phyloP scores from a whole-genome alignment of 2,329 filamentous ascomycete genomes.

The Penicillium occitanis region DNA sequence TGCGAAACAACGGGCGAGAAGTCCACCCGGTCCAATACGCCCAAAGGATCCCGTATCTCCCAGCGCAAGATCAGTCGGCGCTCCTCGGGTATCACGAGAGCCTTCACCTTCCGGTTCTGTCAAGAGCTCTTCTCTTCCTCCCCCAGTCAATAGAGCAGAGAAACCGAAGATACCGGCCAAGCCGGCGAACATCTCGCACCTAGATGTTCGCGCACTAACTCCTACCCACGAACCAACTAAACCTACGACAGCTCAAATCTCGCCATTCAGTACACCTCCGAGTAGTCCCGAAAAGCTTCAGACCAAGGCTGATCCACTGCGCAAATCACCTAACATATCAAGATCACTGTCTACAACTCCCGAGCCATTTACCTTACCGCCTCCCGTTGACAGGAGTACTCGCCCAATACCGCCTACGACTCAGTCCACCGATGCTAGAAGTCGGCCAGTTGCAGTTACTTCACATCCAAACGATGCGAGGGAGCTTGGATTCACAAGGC shows the following conservation, averaged over 20 bases:
- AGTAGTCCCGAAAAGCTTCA: constrained; percentile 65
- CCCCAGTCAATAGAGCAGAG: constrained; percentile 75
- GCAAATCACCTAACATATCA: constrained; percentile 20
- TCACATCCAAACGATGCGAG: constrained; percentile 28
- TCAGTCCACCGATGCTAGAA: constrained; percentile 27
- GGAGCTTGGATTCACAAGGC: constrained; percentile 34
- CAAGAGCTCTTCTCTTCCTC: constrained; percentile 56
- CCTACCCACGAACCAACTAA: constrained; percentile 27
- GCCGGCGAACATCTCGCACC: constrained; percentile 34
- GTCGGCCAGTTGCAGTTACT: constrained; percentile 16
- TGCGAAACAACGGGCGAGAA: constrained; percentile 23
- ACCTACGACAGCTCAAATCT: constrained; percentile 53
- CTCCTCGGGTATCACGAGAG: constrained; percentile 15
- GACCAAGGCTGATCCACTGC: constrained; percentile 23
- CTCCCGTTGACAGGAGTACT: constrained; percentile 33
- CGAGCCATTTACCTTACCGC: constrained; percentile 30
- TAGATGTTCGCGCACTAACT: constrained; percentile 31
- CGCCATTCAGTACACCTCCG: constrained; percentile 85
- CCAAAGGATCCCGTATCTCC: constrained; percentile 36
- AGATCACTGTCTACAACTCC: constrained; percentile 28
- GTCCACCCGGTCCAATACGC: constrained; percentile 21
- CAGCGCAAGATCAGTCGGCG: constrained; percentile 12
- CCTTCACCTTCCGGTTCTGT: constrained; percentile 31
- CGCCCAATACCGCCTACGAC: constrained; percentile 21
- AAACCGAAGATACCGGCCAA: constrained; percentile 68